Base-by-base conservation (phyloP, 2,329 filamentous ascomycete genomes). In the Davidsoniella neocaledoniae region DNA sequence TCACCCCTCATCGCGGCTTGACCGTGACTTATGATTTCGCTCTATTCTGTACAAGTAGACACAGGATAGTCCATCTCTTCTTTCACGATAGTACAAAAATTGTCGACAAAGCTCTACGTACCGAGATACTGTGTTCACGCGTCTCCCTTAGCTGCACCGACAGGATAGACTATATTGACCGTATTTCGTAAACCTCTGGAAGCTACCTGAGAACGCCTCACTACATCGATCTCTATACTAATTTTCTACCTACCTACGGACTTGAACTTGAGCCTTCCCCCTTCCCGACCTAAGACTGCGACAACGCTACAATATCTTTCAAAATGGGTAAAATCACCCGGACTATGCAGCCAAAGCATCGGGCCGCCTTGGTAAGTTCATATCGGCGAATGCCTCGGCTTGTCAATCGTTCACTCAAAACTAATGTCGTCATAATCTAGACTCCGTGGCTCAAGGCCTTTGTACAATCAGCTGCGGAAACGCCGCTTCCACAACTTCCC, bases 401-500 rank as follows among this genome's bases (percentile, higher is more conserved):
- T 7, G 23, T 36, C 10, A 14, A 17, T 49, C 48, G 26, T 52
- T 21, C 37, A 50, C 29, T 39, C 19, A 23, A 23, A 25, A 25
- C 16, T 44, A 42, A 12, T 26, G 2, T 48, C 14, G 41, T 43
- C 25, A 49, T 38, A 29, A 41, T 40, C 17, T 57, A 95, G 86
- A 94, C 91, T 64, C 82, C 86, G 57, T 94, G 84, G 72, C 75
- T 96, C 56, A 76, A 81, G 64, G 74, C 82, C 49, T 96, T 88
- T 61, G 81, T 94, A 59, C 71, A 80, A 58, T 72, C 73, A 57
- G 79, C 83, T 46, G 79, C 78, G 56, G 73, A 74, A 52, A 71
- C 76, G 56, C 76, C 86, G 44, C 68, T 95, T 59, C 79, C 82
- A 59, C 76, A 84, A 62, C 73, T 98, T 56, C 85, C 86, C 57